Base-by-base conservation (phyloP, 495 filamentous ascomycete species). In the Bombardia bombarda region DNA sequence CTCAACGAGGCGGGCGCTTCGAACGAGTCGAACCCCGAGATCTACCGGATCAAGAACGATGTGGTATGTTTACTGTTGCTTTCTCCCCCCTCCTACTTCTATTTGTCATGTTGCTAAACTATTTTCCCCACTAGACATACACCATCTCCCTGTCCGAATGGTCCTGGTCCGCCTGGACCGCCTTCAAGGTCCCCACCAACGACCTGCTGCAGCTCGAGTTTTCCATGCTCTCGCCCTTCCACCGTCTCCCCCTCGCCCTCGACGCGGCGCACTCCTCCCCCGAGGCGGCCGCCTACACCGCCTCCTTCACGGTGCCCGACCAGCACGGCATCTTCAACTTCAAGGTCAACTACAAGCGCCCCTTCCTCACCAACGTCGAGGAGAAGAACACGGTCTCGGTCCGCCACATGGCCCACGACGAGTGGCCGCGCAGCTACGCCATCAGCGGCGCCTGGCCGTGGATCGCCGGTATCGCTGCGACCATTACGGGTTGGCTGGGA, bases 271-370 rank as follows among this genome's bases (percentile, higher is more conserved):
- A 55, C 38, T 69, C 67, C 12, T 85, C 83, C 0, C 52, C 70
- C 25, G 84, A 84, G 54, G 79, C 78, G 52, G 83, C 86, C 25
- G 72, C 84, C 25, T 98, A 80, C 73, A 76, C 77, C 50, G 69
- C 79, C 5, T 71, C 75, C 17, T 95, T 97, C 70, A 82, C 72
- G 45, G 70, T 87, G 9, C 92, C 92, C 7, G 93, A 97, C 57
- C 90, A 96, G 65, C 90, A 97, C 73, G 90, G 90, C 54, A 95
- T 97, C 61, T 97, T 96, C 74, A 88, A 90, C 57, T 95, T 97
- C 79, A 78, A 78, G 59, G 75, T 95, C 56, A 90, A 95, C 74
- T 95, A 96, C 74, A 90, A 90, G 70, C 82, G 92, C 3, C 89
- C 93, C 2, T 93, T 95, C 73, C 58, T 92, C 50, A 90, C 80